These are phyloP conservation scores for Trypanosoma platydactyli DNA, from an alignment of 208 protist species.

Conservation along the genomic window DNA sequence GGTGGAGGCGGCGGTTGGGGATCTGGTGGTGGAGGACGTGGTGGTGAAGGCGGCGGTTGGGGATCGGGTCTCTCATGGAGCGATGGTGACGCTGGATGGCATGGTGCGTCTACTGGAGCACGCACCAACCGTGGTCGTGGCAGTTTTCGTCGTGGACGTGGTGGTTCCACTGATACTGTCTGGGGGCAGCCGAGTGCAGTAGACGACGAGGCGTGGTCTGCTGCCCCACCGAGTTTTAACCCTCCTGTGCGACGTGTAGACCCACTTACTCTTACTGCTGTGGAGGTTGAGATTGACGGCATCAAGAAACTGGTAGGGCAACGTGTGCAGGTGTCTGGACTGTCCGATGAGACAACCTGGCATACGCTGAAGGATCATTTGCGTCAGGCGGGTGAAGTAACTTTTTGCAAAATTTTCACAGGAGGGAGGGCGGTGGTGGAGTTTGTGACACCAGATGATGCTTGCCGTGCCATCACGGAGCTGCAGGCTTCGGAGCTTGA, in stretches of 20 bases:
- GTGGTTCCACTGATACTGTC: constrained; percentile 32
- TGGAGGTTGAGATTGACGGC: constrained; percentile 87
- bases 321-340: constrained; percentile 78
- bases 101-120: constrained; percentile 27
- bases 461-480: constrained; percentile 78
- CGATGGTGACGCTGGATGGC: constrained; percentile 29
- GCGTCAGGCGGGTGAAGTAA: constrained; percentile 78
- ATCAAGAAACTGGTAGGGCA: constrained; percentile 90
- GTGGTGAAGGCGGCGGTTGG: constrained; percentile 32
- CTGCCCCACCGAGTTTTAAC: constrained; percentile 80
- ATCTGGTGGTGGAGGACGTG: not conserved
- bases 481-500: constrained; percentile 85
- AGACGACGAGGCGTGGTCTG: constrained; percentile 78
- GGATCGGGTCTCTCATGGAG: constrained; percentile 27
- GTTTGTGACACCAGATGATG: constrained; percentile 82
- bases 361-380: constrained; percentile 91
- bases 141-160: constrained; percentile 30
- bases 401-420: constrained; percentile 75
- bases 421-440: constrained; percentile 83
- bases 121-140: constrained; percentile 49
- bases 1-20: constrained; percentile 33
- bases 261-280: constrained; percentile 85
- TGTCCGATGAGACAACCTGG: constrained; percentile 87
- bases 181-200: constrained; percentile 69
- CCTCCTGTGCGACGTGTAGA: constrained; percentile 85